Conservation (phyloP, 495 filamentous ascomycete species). For the Neurospora sp. region DNA sequence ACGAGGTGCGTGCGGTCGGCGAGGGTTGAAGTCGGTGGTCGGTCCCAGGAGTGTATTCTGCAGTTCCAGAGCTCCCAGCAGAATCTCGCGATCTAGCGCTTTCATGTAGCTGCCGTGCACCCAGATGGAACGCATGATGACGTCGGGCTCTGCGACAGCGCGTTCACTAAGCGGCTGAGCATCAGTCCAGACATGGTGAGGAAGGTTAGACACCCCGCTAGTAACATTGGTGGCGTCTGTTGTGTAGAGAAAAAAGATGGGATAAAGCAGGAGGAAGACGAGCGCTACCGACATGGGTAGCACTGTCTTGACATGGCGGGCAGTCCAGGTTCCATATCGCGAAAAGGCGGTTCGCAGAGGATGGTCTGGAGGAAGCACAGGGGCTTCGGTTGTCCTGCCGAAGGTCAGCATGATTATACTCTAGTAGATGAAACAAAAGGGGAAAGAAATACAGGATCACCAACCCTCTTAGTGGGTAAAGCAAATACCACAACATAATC, state of each 20-base stretch:
- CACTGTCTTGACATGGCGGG: conserved; percentile 55
- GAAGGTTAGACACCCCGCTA: conserved; percentile 50
- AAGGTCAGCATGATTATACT: conserved; percentile 2
- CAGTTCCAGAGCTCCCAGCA: conserved; percentile 51
- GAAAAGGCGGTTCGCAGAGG: conserved; percentile 51
- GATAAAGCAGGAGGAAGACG: conserved; percentile 53
- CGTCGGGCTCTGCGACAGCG: conserved; percentile 32
- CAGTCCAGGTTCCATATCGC: conserved; percentile 51
- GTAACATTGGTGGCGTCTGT: conserved; percentile 48
- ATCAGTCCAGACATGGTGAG: conserved; percentile 69
- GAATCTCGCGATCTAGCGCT: conserved; percentile 50
- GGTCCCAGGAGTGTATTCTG: conserved; percentile 50
- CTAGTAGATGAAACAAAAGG: neutral
- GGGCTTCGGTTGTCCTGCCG: conserved; percentile 50
- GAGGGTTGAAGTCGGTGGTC: conserved; percentile 42
- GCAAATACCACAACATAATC: conserved; percentile 50
- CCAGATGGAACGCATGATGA: conserved; percentile 50
- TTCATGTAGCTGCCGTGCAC: conserved; percentile 59
- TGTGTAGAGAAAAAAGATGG: conserved; percentile 58
- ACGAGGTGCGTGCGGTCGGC: conserved; percentile 11
- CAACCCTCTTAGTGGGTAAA: conserved; percentile 54
- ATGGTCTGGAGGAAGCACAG: conserved; percentile 47
- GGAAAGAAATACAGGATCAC: conserved; percentile 18
- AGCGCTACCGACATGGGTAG: conserved; percentile 55
- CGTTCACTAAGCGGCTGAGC: conserved; percentile 45